Conservation (phyloP, 139 green algal genomes). For the Helicosporidium sp. region DNA sequence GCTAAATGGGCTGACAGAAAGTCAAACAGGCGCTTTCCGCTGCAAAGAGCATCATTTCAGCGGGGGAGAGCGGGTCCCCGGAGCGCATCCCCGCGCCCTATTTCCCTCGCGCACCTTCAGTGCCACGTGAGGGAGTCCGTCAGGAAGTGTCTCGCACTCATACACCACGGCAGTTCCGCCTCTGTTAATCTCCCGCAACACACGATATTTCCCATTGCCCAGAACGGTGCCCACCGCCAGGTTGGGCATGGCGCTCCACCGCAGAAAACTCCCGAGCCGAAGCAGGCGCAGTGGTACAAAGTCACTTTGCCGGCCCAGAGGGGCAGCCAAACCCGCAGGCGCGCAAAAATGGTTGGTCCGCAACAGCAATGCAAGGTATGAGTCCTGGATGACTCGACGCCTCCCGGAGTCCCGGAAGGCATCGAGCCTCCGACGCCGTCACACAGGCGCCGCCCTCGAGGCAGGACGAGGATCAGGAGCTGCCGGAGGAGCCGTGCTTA, state of each 20-base stretch:
- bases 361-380: not conserved
- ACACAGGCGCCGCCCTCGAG: not conserved
- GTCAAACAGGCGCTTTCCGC: not conserved
- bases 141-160: not conserved
- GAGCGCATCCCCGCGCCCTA: not conserved
- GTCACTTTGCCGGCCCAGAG: not conserved
- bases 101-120: constrained; percentile 2
- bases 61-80: too few relatives aligned
- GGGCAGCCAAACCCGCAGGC: too few relatives aligned
- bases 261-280: not conserved
- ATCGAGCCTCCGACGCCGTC: constrained; percentile 2
- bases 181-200: constrained; percentile 14
- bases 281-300: not conserved
- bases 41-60: too few relatives aligned
- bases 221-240: constrained; percentile 3
- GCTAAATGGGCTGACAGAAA: not conserved
- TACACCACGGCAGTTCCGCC: constrained; percentile 16
- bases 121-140: constrained; percentile 2
- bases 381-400: not conserved
- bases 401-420: not conserved
- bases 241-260: not conserved
- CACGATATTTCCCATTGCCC: constrained; percentile 5
- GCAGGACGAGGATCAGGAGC: not conserved
- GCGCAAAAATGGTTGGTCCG: not conserved
- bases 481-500: too few relatives aligned